Evolutionary conservation across 768 basidiomycete species (phyloP), one percentile per base, ranked within the genome.

Genomic region (Xerocomellus chrysenteron): DNA sequence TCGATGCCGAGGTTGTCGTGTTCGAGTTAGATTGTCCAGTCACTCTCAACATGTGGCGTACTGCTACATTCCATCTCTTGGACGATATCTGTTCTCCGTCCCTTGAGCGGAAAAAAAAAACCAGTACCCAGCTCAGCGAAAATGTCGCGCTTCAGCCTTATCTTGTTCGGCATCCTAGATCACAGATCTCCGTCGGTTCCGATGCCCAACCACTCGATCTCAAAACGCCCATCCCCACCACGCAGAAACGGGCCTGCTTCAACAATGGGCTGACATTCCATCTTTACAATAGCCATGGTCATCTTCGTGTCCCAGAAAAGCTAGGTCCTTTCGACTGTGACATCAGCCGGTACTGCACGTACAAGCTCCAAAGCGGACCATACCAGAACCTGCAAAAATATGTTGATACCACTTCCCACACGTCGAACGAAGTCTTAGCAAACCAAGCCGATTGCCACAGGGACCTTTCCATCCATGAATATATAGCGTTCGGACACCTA

Each of bases 11-110:
- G 48, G 61, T 61, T 0, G 67, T 73, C 14, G 65, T 80, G 1
- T 82, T 82, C 44, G 79, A 82, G 55, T 53, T 80, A 3, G 54
- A 59, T 13, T 73, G 72, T 48, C 81, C 81, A 2, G 21, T 64
- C 9, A 50, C 66, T 6, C 78, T 81, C 56, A 61, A 68, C 13
- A 66, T 75, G 50, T 82, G 81, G 81, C 73, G 82, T 42, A 64
- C 62, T 1, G 63, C 68, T 30, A 80, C 80, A 4, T 76, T 72
- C 47, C 57, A 60, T 43, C 59, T 81, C 40, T 59, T 79, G 32
- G 61, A 72, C 19, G 73, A 78, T 36, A 45, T 78, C 11, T 74
- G 74, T 58, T 59, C 59, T 17, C 62, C 61, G 19, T 8, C 48
- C 24, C 11, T 42, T 19, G 36, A 49, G 14, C 12, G 16, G 7